Evolutionary conservation across 495 filamentous ascomycete species (phyloP).

Genomic region (Copromyces sp.): DNA sequence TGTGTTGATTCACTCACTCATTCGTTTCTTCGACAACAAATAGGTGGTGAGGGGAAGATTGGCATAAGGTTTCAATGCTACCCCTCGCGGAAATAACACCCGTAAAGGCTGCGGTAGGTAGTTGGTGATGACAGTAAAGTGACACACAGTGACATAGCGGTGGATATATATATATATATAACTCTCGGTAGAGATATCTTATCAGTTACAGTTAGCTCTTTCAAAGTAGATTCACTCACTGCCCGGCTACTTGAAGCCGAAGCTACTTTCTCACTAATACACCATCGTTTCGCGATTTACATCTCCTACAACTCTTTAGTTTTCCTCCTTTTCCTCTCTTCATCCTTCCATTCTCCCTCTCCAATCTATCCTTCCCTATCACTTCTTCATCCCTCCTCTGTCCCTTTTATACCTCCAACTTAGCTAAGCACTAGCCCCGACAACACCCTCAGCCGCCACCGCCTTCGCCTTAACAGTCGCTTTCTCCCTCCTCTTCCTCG

Average conservation of each 20-base stretch:
- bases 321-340: not conserved
- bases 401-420: too few species aligned
- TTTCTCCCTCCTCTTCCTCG: conserved; percentile 40
- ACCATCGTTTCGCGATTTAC: not conserved
- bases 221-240: not conserved
- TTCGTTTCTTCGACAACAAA: not conserved
- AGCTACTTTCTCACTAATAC: not conserved
- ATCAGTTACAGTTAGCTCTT: not conserved
- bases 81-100: not conserved
- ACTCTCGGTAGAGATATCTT: not conserved
- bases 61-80: not conserved
- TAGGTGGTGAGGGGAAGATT: not conserved
- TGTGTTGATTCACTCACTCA: not conserved
- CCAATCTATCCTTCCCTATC: not conserved
- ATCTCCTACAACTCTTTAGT: not conserved
- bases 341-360: not conserved
- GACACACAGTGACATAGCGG: not conserved
- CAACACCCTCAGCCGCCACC: not conserved
- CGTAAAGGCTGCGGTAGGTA: not conserved
- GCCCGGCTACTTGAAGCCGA: too few species aligned
- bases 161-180: not conserved
- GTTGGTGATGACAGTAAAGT: not conserved
- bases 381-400: not conserved
- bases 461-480: conserved; percentile 8
- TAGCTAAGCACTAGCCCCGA: not conserved